Conservation (phyloP, 805 yeast species). For the Candida rishiriensis region DNA sequence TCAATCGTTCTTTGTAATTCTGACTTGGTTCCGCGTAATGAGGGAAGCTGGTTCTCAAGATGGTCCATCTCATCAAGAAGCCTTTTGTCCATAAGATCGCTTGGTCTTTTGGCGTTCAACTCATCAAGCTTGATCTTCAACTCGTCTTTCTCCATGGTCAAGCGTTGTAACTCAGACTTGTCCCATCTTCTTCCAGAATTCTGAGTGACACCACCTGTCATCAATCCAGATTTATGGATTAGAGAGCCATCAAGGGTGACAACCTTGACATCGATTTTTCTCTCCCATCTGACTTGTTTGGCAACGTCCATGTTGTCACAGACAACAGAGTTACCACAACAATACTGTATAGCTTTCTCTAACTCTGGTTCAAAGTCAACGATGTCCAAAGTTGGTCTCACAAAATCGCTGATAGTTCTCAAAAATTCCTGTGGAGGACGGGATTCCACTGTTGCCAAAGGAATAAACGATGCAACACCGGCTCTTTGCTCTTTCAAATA, state of each 20-base stretch:
- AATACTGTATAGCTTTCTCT: slow-evolving; percentile 76
- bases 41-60: slow-evolving; percentile 33
- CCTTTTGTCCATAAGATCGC: slow-evolving; percentile 51
- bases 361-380: slow-evolving; percentile 61
- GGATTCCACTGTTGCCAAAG: slow-evolving; percentile 70
- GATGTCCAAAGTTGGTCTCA: slow-evolving; percentile 70
- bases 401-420: slow-evolving; percentile 47
- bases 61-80: slow-evolving; percentile 51
- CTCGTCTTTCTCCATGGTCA: slow-evolving; percentile 48
- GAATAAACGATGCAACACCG: slow-evolving; percentile 85
- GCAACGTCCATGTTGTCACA: slow-evolving; percentile 72
- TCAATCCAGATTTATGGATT: slow-evolving; percentile 78
- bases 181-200: slow-evolving; percentile 62
- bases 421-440: slow-evolving; percentile 49
- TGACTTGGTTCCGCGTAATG: slow-evolving; percentile 24
- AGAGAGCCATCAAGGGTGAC: slow-evolving; percentile 83
- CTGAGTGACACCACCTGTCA: slow-evolving; percentile 84
- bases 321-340: slow-evolving; percentile 73
- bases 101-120: slow-evolving; percentile 42
- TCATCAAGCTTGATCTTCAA: slow-evolving; percentile 43
- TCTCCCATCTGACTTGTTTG: slow-evolving; percentile 64
- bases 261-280: slow-evolving; percentile 52
- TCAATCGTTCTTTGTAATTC: slow-evolving; percentile 25
- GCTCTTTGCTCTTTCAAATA: slow-evolving; percentile 79
- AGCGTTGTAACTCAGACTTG: slow-evolving; percentile 55